A percentile compares a stretch with the other conserved stretches of the same genome.
Conservation (phyloP, 202 grass and related monocot species). For the Dendrocalamus latiflorus region DNA sequence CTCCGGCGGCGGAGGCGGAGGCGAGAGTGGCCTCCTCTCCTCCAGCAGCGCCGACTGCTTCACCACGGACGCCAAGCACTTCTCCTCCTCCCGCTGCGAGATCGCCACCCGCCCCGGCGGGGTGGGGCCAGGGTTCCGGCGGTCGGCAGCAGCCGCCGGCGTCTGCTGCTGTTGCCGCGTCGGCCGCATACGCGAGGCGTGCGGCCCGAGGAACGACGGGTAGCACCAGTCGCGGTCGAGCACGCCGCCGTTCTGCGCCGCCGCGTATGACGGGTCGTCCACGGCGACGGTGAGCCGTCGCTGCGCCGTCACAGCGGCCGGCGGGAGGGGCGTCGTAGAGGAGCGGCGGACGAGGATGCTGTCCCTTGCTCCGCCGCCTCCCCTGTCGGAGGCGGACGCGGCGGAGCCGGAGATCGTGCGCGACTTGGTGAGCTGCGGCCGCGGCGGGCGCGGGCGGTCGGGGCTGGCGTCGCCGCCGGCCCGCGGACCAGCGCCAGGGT, state of each 20-base stretch:
- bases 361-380: neutral
- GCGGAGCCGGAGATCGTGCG: conserved; percentile 49
- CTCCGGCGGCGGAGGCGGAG: neutral
- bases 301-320: neutral
- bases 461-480: conserved; percentile 1
- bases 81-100: conserved; percentile 49
- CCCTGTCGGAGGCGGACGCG: conserved; percentile 15
- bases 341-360: conserved; percentile 32
- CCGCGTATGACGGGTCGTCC: conserved; percentile 50
- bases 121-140: conserved; percentile 3
- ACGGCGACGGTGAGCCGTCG: conserved; percentile 53
- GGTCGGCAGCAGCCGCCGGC: conserved; percentile 4
- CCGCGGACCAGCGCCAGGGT: neutral
- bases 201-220: conserved; percentile 74
- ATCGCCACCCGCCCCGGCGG: conserved; percentile 1
- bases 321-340: conserved; percentile 28
- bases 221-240: conserved; percentile 82
- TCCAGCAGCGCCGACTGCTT: conserved; percentile 38
- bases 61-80: conserved; percentile 45
- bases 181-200: conserved; percentile 39
- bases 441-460: conserved; percentile 25
- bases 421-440: conserved; percentile 71
- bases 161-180: conserved; percentile 28
- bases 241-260: conserved; percentile 52
- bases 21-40: conserved; percentile 37